phyloP scores from a whole-genome alignment of 495 filamentous ascomycete genomes.

The Neurospora sp. region DNA sequence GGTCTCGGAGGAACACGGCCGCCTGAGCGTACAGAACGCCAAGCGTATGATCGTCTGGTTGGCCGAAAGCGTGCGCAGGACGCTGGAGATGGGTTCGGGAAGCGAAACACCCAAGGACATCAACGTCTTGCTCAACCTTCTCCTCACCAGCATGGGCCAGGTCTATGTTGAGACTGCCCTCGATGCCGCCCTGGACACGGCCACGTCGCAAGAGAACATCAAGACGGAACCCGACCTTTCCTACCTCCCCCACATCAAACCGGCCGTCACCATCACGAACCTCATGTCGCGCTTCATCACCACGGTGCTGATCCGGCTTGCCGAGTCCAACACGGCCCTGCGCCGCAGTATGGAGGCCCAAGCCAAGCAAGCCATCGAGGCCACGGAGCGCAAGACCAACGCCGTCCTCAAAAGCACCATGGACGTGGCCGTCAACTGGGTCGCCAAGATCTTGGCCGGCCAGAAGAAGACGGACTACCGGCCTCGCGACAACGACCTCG shows the following conservation, averaged over 20 bases:
- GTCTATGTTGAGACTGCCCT: constrained; percentile 91
- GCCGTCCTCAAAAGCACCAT: constrained; percentile 77
- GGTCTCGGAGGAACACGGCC: constrained; percentile 79
- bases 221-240: constrained; percentile 82
- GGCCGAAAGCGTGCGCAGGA: constrained; percentile 88
- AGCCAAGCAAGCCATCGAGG: constrained; percentile 57
- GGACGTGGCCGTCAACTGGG: constrained; percentile 73
- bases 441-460: constrained; percentile 56
- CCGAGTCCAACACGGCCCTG: constrained; percentile 77
- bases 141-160: constrained; percentile 83
- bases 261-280: constrained; percentile 80
- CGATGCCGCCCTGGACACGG: constrained; percentile 70
- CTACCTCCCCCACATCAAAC: constrained; percentile 67
- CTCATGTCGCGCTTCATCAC: constrained; percentile 85
- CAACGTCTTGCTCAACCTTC: constrained; percentile 69
- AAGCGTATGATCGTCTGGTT: constrained; percentile 98
- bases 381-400: constrained; percentile 83
- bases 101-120: constrained; percentile 93
- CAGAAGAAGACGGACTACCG: constrained; percentile 93
- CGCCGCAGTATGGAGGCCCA: constrained; percentile 85
- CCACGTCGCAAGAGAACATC: constrained; percentile 60
- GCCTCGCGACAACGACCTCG: constrained; percentile 73
- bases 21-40: constrained; percentile 68
- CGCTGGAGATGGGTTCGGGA: constrained; percentile 74
- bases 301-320: constrained; percentile 83